Conservation (phyloP, 257 asterid species). For the Solanum chiquidenum region DNA sequence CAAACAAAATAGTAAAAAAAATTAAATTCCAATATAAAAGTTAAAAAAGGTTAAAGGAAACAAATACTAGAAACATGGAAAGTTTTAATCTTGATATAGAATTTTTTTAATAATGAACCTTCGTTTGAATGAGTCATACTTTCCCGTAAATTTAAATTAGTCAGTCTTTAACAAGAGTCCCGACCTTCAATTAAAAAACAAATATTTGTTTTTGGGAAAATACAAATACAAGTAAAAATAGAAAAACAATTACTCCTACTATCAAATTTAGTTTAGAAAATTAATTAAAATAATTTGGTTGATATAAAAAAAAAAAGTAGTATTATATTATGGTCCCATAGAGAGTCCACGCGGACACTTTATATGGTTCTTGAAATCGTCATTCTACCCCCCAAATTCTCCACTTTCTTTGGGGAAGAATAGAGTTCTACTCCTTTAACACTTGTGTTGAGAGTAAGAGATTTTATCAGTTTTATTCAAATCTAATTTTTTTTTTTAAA, state of each 20-base stretch:
- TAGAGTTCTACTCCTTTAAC: not conserved
- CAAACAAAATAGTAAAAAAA: not conserved
- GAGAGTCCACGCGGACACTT: not conserved
- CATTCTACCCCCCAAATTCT: not conserved
- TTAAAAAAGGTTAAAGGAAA: not conserved
- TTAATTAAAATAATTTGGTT: not conserved
- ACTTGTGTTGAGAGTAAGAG: not conserved
- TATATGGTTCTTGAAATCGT: conserved; percentile 1
- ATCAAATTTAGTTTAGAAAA: not conserved
- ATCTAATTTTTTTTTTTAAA: not conserved
- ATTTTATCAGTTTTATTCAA: not conserved
- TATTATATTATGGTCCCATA: not conserved
- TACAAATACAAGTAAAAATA: not conserved
- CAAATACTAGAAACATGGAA: not conserved
- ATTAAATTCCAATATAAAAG: not conserved
- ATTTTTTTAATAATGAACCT: not conserved
- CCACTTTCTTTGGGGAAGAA: not conserved
- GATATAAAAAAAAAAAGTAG: no score
- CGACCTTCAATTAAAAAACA: not conserved
- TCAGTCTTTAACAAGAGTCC: not conserved
- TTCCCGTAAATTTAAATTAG: not conserved
- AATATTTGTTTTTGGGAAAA: no score
- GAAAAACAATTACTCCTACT: not conserved
- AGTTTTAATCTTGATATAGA: not conserved
- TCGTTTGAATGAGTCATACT: not conserved